phyloP scores from a whole-genome alignment of 148 eudicot species.

The Beta vulgaris region DNA sequence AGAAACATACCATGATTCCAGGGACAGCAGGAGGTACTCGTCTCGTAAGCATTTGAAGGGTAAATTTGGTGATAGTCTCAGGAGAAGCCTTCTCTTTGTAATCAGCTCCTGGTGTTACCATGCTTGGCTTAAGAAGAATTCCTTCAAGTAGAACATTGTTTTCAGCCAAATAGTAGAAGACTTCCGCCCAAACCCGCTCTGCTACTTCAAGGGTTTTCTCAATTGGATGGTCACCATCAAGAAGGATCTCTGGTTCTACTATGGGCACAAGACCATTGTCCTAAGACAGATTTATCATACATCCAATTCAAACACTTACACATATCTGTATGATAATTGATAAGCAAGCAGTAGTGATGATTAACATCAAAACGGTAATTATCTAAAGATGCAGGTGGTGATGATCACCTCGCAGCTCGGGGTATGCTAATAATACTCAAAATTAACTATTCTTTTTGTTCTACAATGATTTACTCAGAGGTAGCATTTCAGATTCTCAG shows the following conservation, averaged over 20 bases:
- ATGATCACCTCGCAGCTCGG: too few relatives aligned
- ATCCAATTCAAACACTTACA: background rate
- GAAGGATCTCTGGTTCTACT: slow-evolving; percentile 97
- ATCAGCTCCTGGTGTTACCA: slow-evolving; percentile 99
- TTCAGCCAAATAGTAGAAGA: slow-evolving; percentile 85
- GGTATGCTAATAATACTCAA: too few relatives aligned
- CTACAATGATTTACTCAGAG: too few relatives aligned
- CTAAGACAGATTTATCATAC: slow-evolving; percentile 28
- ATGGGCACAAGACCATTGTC: slow-evolving; percentile 96
- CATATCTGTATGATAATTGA: too few relatives aligned
- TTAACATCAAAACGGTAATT: background rate
- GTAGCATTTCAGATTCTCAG: too few relatives aligned
- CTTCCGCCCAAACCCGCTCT: slow-evolving; percentile 89
- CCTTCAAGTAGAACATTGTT: slow-evolving; percentile 88
- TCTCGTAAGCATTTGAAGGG: slow-evolving; percentile 80
- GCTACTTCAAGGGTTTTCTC: slow-evolving; percentile 93
- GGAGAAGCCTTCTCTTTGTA: slow-evolving; percentile 86
- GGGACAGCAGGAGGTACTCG: slow-evolving; percentile 99
- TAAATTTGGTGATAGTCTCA: slow-evolving; percentile 68
- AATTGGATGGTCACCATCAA: slow-evolving; percentile 92
- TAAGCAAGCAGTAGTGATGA: background rate
- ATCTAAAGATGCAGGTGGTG: too few relatives aligned
- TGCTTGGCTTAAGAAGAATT: slow-evolving; percentile 92
- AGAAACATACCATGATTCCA: slow-evolving; percentile 78
- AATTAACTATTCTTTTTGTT: too few relatives aligned